phyloP scores from a whole-genome alignment of 2,329 filamentous ascomycete genomes.

The Cercospora sp. region DNA sequence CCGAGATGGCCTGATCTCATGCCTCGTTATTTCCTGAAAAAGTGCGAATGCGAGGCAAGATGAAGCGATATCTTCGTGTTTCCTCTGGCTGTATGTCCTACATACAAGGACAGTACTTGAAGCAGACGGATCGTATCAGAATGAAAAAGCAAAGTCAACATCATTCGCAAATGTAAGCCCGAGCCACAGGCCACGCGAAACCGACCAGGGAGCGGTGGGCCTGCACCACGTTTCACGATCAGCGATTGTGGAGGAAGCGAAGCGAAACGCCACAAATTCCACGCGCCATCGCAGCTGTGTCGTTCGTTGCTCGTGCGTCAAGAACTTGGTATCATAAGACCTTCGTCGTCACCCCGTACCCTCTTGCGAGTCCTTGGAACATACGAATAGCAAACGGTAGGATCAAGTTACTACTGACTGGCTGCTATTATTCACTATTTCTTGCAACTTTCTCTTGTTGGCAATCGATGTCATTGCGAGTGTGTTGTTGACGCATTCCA shows the following conservation, averaged over 20 bases:
- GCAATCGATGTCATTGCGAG: neutral
- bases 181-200: neutral
- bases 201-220: neutral
- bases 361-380: neutral
- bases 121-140: neutral
- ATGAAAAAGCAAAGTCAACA: neutral
- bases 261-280: constrained; percentile 4
- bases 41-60: neutral
- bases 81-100: neutral
- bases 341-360: neutral
- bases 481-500: constrained; percentile 1
- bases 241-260: neutral
- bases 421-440: neutral
- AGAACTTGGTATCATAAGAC: constrained; percentile 6
- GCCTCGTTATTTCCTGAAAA: neutral
- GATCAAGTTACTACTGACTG: neutral
- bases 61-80: neutral
- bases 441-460: neutral
- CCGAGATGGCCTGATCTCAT: neutral
- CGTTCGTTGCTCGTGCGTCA: neutral
- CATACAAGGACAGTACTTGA: neutral
- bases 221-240: neutral
- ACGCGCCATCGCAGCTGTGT: constrained; percentile 1
- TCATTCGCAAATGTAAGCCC: neutral
- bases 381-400: constrained; percentile 1